Percentiles rank a stretch among this genome's conserved stretches.
phyloP scores from a whole-genome alignment of 371 early-diverging fungal species.

The Circinella minor region DNA sequence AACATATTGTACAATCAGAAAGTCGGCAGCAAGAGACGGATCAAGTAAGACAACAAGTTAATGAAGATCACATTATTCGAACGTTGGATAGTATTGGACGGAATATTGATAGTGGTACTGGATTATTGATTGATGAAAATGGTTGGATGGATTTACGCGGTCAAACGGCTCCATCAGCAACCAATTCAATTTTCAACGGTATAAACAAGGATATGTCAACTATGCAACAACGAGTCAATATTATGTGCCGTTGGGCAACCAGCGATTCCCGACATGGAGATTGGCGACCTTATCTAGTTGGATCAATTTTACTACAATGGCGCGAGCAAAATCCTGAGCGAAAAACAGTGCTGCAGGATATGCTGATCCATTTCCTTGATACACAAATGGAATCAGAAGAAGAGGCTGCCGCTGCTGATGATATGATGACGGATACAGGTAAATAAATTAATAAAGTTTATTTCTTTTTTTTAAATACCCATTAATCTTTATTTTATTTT shows the following conservation, averaged over 20 bases:
- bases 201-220: conserved; percentile 16
- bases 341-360: conserved; percentile 43
- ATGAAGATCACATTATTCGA: conserved; percentile 45
- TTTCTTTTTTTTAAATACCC: too few species aligned
- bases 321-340: conserved; percentile 40
- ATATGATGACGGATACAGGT: conserved; percentile 6
- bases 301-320: conserved; percentile 57
- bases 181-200: conserved; percentile 34
- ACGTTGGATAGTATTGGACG: conserved; percentile 46
- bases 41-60: conserved; percentile 14
- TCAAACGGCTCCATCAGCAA: conserved; percentile 33
- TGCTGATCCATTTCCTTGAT: conserved; percentile 50
- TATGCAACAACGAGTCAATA: conserved; percentile 26
- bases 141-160: conserved; percentile 46
- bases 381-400: conserved; percentile 19
- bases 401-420: conserved; percentile 13
- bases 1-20: conserved; percentile 3
- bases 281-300: conserved; percentile 61
- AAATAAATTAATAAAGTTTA: background rate
- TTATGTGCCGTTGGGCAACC: conserved; percentile 66
- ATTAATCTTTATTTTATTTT: too few species aligned
- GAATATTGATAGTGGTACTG: conserved; percentile 36
- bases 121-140: conserved; percentile 33
- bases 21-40: background rate
- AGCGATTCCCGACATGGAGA: conserved; percentile 60